Evolutionary conservation across 495 filamentous ascomycete genomes (phyloP).

Genomic region (Daldinia loculata): DNA sequence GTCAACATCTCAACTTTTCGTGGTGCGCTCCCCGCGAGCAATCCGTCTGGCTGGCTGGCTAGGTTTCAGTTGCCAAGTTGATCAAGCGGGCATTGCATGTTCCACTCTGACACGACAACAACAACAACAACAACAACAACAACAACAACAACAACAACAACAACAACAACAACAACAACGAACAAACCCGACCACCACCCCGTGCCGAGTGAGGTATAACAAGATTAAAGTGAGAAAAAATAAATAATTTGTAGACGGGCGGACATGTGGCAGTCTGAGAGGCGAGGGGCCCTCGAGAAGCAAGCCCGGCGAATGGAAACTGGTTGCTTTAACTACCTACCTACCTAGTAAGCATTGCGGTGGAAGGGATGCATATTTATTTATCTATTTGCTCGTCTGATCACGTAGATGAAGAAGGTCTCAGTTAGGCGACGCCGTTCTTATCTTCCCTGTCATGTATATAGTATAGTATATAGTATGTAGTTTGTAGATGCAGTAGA

Average conservation of each 20-base stretch:
- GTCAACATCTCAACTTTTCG: conserved; percentile 3
- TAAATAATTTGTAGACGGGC: conserved; percentile 2
- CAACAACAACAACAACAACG: not conserved
- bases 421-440: too few relatives aligned
- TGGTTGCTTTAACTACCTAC: not conserved
- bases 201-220: not conserved
- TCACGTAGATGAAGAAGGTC: conserved; percentile 6
- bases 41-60: conserved; percentile 17
- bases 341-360: conserved; percentile 27
- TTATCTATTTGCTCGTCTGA: conserved; percentile 31
- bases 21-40: conserved; percentile 1
- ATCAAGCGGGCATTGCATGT: conserved; percentile 35
- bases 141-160: conserved; percentile 8
- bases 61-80: conserved; percentile 38
- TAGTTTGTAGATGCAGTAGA: not conserved
- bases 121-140: not conserved
- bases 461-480: too few relatives aligned
- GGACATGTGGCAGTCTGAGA: conserved; percentile 43
- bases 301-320: conserved; percentile 28
- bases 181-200: not conserved
- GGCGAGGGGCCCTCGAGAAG: conserved; percentile 6
- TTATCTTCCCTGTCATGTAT: too few relatives aligned
- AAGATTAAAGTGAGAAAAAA: not conserved
- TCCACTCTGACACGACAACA: conserved; percentile 29
- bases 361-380: conserved; percentile 38